These are phyloP conservation scores for Geosmithia putterillii DNA, from an alignment of 2,329 filamentous ascomycete species.

Conservation along the genomic window DNA sequence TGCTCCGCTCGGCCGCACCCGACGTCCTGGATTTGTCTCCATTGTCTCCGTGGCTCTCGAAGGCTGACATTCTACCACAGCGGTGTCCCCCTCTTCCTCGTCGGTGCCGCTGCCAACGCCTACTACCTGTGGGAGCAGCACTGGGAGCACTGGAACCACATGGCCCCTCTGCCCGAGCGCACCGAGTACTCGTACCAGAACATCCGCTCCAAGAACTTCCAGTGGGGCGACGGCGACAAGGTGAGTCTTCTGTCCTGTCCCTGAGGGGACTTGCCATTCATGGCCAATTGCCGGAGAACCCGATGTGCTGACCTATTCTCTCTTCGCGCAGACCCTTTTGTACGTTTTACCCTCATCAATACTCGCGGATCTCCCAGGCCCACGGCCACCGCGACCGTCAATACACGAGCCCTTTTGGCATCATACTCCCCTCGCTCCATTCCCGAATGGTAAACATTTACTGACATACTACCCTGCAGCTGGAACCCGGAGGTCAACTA, in stretches of 20 bases:
- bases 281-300: not conserved
- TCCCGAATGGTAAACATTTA: not conserved
- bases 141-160: slow-evolving; percentile 89
- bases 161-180: slow-evolving; percentile 80
- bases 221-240: slow-evolving; percentile 95
- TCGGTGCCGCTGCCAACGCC: slow-evolving; percentile 67
- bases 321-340: slow-evolving; percentile 9
- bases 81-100: slow-evolving; percentile 60
- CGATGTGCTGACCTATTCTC: not conserved
- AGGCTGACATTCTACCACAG: slow-evolving; percentile 40
- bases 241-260: slow-evolving; percentile 30
- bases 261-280: not conserved
- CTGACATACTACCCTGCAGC: slow-evolving; percentile 29
- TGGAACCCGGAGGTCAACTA: slow-evolving; percentile 96
- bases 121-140: slow-evolving; percentile 89
- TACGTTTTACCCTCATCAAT: slow-evolving; percentile 11
- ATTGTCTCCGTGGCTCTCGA: not conserved
- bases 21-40: not conserved
- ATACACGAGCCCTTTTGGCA: not conserved
- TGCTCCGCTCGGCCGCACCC: not conserved
- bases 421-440: not conserved
- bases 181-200: slow-evolving; percentile 96
- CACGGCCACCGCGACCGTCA: not conserved
- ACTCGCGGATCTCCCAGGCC: too few relatives aligned
- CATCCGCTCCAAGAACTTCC: slow-evolving; percentile 91